Evolutionary conservation across 495 filamentous ascomycete genomes (phyloP), one percentile per base, ranked within the genome.

Genomic region (Aspergillus mulundensis): DNA sequence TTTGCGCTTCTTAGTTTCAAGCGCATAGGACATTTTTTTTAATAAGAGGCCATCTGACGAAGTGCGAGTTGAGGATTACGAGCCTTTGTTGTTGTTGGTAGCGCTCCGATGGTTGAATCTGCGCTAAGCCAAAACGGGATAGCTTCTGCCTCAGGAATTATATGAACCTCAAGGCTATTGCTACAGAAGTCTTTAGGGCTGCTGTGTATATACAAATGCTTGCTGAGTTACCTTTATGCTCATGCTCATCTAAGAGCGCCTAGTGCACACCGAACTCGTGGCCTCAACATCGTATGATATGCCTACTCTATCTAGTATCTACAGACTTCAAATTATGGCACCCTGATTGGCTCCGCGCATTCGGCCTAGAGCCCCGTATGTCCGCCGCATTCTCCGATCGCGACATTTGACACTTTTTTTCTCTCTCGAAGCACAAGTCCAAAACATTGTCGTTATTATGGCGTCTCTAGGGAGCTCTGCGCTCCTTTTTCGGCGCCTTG

Each of bases 1-100:
- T 53, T 83, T 82, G 23, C 79, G 73, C 62, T 82, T 82, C 49
- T 80, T 82, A 7, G 78, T 78, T 50, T 78, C 75, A 10, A 77
- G 63, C 3, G 74, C 77, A 63, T 79, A 80, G 11, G 81, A 79
- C 69, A 84, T 78, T 16, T 66, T 69, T 45, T n/a, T 10, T 15
- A 39, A 43, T 21, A 43, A 24, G 40, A 39, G 16, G 18, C 24
- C 16, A 28, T 42, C 10, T 15, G 23, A 15, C 18, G 24, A 7
- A 10, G 32, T 16, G n/a, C 5, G 12, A 23, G 19, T 25, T 36
- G 24, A 23, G 11, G 32, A 23, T 15, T 40, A 12, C 6, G 32
- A 14, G 16, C 24, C 21, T 34, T 21, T n/a, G 3, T 5, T 6
- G n/a, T 28, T 40, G 42, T 49, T 52, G 50, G 21, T 20, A 42